Conservation (phyloP, 2,329 filamentous ascomycete species). For the Colletotrichum viniferum region DNA sequence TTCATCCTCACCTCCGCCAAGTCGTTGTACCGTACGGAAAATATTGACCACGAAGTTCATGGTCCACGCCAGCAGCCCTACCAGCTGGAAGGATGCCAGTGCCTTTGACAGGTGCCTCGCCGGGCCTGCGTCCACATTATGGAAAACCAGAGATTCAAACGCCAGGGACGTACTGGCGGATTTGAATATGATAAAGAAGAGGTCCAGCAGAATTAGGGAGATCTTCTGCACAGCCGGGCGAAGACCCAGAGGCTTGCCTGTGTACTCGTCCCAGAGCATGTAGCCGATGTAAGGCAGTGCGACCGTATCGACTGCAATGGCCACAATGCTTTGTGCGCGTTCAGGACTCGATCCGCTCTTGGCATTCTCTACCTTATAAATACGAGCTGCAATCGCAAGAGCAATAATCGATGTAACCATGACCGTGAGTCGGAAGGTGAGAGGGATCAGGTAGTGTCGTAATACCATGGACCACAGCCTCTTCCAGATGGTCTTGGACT, state of each 20-base stretch:
- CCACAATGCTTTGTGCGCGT: constrained; percentile 82
- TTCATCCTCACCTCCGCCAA: constrained; percentile 58
- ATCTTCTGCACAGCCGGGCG: constrained; percentile 86
- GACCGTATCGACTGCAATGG: constrained; percentile 85
- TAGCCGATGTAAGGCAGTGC: constrained; percentile 91
- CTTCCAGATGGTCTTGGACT: constrained; percentile 46
- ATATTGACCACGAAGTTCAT: constrained; percentile 88
- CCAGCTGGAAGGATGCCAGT: constrained; percentile 77
- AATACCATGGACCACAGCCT: constrained; percentile 72
- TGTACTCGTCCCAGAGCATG: constrained; percentile 97
- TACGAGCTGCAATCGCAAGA: constrained; percentile 76
- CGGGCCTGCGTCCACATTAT: constrained; percentile 35
- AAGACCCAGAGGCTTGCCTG: constrained; percentile 87
- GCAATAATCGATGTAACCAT: constrained; percentile 83
- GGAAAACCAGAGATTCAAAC: constrained; percentile 79
- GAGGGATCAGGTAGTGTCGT: constrained; percentile 82
- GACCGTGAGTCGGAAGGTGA: constrained; percentile 82
- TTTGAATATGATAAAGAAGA: constrained; percentile 98
- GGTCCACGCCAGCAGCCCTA: constrained; percentile 88
- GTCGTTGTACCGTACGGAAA: constrained; percentile 68
- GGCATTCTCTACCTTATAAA: constrained; percentile 65
- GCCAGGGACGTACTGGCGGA: constrained; percentile 90
- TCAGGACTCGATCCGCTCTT: constrained; percentile 51
- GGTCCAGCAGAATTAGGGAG: constrained; percentile 85
- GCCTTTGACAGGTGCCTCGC: constrained; percentile 62